These are phyloP conservation scores for Colletotrichum sublineola DNA, from an alignment of 2,329 filamentous ascomycete genomes.

Conservation along the genomic window DNA sequence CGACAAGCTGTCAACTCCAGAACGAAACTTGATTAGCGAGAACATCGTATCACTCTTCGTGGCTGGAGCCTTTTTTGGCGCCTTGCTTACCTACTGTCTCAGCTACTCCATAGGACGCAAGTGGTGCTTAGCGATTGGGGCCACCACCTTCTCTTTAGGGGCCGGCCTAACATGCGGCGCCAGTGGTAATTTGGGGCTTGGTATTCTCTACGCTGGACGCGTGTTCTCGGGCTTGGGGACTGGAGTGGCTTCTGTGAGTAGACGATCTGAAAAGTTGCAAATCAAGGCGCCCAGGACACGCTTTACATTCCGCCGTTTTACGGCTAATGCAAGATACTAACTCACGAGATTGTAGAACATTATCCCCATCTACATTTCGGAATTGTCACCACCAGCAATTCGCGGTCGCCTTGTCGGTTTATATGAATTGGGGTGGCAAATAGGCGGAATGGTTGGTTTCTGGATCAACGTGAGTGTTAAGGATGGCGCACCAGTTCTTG, in stretches of 20 bases:
- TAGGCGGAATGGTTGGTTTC: slow-evolving; percentile 65
- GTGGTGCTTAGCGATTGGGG: slow-evolving; percentile 59
- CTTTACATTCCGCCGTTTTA: not conserved
- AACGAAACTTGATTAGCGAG: slow-evolving; percentile 66
- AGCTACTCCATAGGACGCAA: slow-evolving; percentile 70
- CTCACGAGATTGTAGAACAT: slow-evolving; percentile 56
- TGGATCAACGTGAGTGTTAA: slow-evolving; percentile 58
- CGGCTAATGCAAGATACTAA: slow-evolving; percentile 17
- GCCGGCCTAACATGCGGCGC: slow-evolving; percentile 68
- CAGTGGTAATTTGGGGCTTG: slow-evolving; percentile 62
- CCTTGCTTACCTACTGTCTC: slow-evolving; percentile 70
- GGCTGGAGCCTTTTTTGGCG: slow-evolving; percentile 78
- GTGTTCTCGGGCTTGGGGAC: slow-evolving; percentile 65
- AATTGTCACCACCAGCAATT: slow-evolving; percentile 64
- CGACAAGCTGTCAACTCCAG: slow-evolving; percentile 53
- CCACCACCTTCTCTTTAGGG: slow-evolving; percentile 55
- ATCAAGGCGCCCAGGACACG: not conserved
- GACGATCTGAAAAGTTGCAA: not conserved
- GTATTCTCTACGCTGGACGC: slow-evolving; percentile 62
- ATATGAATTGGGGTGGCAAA: slow-evolving; percentile 66
- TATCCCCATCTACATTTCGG: slow-evolving; percentile 61
- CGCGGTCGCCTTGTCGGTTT: slow-evolving; percentile 67
- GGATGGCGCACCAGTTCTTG: slow-evolving; percentile 37
- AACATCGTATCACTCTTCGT: slow-evolving; percentile 78
- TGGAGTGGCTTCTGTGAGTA: slow-evolving; percentile 41